Base-by-base conservation (phyloP, 495 filamentous ascomycete genomes). In the Lasiosphaeria hispida region DNA sequence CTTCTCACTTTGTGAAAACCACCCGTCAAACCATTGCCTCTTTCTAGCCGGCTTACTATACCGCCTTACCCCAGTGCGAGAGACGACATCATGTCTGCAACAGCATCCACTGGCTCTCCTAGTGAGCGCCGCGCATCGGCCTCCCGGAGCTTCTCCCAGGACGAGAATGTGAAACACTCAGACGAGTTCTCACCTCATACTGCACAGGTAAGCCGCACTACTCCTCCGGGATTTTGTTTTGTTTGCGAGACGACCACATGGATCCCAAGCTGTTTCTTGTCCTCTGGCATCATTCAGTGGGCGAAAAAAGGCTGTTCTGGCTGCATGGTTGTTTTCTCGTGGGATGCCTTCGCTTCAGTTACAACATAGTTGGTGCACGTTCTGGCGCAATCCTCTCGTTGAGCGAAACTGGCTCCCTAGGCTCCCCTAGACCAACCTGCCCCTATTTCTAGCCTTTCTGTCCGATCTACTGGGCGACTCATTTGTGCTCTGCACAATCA, bases 31-130 rank as follows among this genome's bases (percentile, higher is more conserved):
- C 53, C 23, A 49, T 33, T 59, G 57, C 51, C 14, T 39, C 48
- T 51, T 58, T 59, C 49, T 23, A 41, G 19, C 7, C 43, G n/a
- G 37, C 33, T 19, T 40, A 38, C 7, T 39, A 47, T 52, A 57
- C 45, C 17, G 47, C 39, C 59, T 44, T 59, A 56, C 59, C 50
- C 23, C 23, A 30, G 23, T 30, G 23, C 41, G 23, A 17, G 39
- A 63, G 33, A 48, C 48, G 55, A 64, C 59, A 64, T 45, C 48
- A 83, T 83, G 82, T 79, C 81, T 60, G 54, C 68, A 23, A 52
- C 69, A 17, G 61, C 69, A 33, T 75, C 77, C 13, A 76, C 74
- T 23, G 80, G 78, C 38, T 83, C 82, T 43, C 79, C 82, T 30
- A 65, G 61, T 48, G 67, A 72, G 52, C 74, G 77, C 57, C 75